A percentile compares a stretch with the other conserved stretches of the same genome.
Evolutionary conservation across 208 protist genomes (phyloP).

Genomic region (Leishmania amazonensis): DNA sequence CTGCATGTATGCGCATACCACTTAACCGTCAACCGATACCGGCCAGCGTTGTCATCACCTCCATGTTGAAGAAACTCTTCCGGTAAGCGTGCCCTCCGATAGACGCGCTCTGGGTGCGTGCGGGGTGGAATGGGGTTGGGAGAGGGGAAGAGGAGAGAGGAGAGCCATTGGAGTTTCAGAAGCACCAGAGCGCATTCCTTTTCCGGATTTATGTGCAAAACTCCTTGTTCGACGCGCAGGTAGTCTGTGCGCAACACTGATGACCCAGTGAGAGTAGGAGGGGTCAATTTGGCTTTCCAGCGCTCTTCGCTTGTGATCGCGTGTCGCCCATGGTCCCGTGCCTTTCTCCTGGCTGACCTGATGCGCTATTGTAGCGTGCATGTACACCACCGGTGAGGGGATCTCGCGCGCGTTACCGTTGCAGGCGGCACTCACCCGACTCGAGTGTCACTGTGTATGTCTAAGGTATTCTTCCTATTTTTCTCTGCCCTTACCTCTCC

Average conservation of each 20-base stretch:
- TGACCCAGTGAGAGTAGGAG: too few species aligned
- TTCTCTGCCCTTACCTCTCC: not conserved
- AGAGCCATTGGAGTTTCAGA: not conserved
- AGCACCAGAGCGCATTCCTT: not conserved
- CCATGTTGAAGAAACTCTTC: not conserved
- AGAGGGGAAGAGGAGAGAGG: not conserved
- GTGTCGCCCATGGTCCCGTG: not conserved
- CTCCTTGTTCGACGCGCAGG: not conserved
- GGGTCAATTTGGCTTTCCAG: not conserved
- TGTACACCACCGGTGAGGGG: not conserved
- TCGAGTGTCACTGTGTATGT: not conserved
- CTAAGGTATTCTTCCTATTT: not conserved
- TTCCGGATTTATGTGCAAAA: not conserved
- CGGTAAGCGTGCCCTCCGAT: not conserved
- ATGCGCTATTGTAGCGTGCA: not conserved
- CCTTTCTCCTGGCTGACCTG: not conserved
- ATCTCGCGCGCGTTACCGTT: not conserved
- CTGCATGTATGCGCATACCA: not conserved
- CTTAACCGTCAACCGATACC: not conserved
- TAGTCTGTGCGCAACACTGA: not conserved
- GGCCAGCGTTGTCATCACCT: not conserved
- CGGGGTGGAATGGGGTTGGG: too few species aligned
- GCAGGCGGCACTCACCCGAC: not conserved
- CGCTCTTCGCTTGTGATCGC: not conserved
- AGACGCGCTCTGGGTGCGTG: not conserved